phyloP scores from a whole-genome alignment of 257 asterid genomes.

The Solanum habrochaites region DNA sequence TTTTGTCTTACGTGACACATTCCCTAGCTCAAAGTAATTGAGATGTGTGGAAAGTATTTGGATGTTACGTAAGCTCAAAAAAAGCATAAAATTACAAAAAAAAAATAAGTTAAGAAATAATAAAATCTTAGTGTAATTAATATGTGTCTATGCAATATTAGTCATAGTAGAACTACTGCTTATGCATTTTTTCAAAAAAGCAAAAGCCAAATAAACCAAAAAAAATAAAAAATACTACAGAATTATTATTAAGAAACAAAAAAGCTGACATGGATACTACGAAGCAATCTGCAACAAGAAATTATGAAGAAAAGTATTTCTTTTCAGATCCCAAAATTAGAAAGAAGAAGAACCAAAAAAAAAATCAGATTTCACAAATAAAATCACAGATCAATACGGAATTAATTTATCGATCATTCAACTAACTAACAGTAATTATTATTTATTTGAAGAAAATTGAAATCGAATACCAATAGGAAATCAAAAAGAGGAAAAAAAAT shows the following conservation, averaged over 20 bases:
- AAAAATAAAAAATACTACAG: neutral
- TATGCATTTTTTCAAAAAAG: no score
- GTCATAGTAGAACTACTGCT: no score
- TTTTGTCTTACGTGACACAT: rapidly evolving
- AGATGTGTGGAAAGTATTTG: no score
- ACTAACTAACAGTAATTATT: no score
- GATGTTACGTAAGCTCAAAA: no score
- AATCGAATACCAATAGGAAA: neutral
- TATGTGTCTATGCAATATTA: no score
- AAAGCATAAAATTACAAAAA: no score
- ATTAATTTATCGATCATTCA: neutral
- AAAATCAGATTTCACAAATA: neutral
- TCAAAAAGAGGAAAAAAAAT: neutral
- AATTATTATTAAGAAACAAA: neutral
- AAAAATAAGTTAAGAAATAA: no score
- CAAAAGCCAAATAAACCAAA: neutral
- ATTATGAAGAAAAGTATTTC: neutral
- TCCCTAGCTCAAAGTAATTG: no score
- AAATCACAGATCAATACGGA: no score
- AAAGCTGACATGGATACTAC: neutral
- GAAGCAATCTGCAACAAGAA: neutral
- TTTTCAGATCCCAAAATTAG: neutral
- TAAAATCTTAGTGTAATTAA: no score
- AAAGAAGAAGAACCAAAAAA: neutral
- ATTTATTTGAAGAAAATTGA: neutral